Evolutionary conservation across 805 yeast genomes (phyloP), one percentile per base, ranked within the genome.

Genomic region (Komagataella pseudopastoris): DNA sequence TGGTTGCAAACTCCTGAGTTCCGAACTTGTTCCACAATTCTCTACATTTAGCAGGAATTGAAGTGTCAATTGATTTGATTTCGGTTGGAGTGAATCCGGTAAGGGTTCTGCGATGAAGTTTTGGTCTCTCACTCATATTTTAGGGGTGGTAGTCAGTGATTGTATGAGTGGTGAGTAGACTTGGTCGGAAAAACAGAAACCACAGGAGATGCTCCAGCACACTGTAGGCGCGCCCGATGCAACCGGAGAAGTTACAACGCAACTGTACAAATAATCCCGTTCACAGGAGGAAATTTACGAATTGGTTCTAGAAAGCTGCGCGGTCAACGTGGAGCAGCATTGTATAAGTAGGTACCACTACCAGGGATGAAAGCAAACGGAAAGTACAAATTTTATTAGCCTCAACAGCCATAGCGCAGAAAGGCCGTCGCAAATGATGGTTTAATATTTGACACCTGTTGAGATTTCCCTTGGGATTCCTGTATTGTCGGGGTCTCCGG

Each of bases 11-110:
- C 57, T 76, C 79, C 56, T 69, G 66, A 36, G 78, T 80, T 39
- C 83, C 78, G 63, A 77, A 81, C 62, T 81, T 82, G 58, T 76
- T 72, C 97, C 97, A 89, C 39, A 80, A 67, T 55, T 79, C 78
- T 58, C 95, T 80, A 36, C 90, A 83, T 55, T 81, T 77, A 54
- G 81, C 72, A 1, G 96, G 96, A 61, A 89, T 88, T 30, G 80
- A 73, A 45, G 88, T 79, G 63, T 89, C 96, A 62, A 86, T 82
- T 44, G 87, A 78, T 59, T 83, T 80, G 59, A 89, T 86, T 66
- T 89, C 96, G 58, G 86, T 85, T 8, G 96, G 96, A 3, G 95
- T 81, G 67, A 89, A 86, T 36, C 97, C 97, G 0, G 96, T 87
- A 59, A 87, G 75, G 48, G 96, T 81, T 61, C 96, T 76, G 62